Evolutionary conservation across 768 basidiomycete genomes (phyloP).

Genomic region (Russula sp.): DNA sequence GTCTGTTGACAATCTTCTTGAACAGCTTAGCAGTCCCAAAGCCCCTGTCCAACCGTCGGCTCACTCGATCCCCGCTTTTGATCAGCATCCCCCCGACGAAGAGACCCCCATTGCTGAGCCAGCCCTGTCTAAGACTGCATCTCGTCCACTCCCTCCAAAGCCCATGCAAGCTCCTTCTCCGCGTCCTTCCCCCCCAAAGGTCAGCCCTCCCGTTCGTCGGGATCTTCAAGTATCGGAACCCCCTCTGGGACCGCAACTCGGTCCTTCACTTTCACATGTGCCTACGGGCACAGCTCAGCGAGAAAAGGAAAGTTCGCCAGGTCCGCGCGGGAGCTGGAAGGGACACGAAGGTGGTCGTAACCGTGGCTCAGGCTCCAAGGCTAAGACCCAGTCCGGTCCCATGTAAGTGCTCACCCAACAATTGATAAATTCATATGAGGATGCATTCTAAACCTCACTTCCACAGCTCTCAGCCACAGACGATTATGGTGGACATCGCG

Average conservation of each 20-base stretch:
- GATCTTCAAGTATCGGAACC: constrained; percentile 49
- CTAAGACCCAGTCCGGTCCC: constrained; percentile 49
- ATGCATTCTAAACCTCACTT: not conserved
- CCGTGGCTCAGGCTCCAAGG: constrained; percentile 39
- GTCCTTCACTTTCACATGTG: constrained; percentile 32
- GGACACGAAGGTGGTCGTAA: constrained; percentile 34
- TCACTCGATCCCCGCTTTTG: constrained; percentile 29
- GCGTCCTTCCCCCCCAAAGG: constrained; percentile 61
- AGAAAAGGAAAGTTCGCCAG: constrained; percentile 70
- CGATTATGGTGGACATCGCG: constrained; percentile 69
- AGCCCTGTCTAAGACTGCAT: constrained; percentile 39
- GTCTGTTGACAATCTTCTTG: constrained; percentile 77
- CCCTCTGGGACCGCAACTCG: constrained; percentile 35
- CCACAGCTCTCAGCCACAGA: constrained; percentile 55
- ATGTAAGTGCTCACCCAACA: constrained; percentile 36
- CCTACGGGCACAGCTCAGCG: constrained; percentile 31
- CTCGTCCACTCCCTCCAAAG: constrained; percentile 61
- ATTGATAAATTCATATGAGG: not conserved
- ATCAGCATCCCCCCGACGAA: constrained; percentile 29
- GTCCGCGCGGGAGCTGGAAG: constrained; percentile 44
- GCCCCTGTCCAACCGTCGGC: constrained; percentile 29
- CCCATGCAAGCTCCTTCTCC: constrained; percentile 48
- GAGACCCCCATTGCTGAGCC: constrained; percentile 33
- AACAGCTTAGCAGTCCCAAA: constrained; percentile 55
- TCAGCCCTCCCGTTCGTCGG: constrained; percentile 39